Conservation (phyloP, 306 rosid species). For the Gillenia trifoliata region DNA sequence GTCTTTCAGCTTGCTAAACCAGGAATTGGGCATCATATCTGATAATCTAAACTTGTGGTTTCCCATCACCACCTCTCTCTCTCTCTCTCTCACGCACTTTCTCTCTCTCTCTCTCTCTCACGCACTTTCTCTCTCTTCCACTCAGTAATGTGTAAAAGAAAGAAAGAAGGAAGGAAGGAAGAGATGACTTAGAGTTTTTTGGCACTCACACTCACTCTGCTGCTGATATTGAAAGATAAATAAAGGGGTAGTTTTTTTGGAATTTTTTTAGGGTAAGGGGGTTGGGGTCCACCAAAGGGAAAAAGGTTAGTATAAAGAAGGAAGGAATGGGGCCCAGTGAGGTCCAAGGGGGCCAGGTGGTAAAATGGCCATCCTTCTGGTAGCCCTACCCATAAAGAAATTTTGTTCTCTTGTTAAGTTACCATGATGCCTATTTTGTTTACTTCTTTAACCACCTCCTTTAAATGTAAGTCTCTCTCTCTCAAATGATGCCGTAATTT, state of each 20-base stretch:
- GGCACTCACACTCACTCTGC: neutral
- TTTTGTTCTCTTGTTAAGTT: neutral
- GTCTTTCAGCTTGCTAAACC: conserved; percentile 84
- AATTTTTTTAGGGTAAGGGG: neutral
- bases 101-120: conserved; percentile 2
- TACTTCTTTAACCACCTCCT: neutral
- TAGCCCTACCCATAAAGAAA: neutral
- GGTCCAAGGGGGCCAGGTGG: neutral
- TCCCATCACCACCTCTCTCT: conserved; percentile 44
- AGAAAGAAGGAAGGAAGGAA: neutral
- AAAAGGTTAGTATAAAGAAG: neutral
- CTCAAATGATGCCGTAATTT: too few relatives aligned
- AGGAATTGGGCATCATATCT: conserved; percentile 84
- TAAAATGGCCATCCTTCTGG: neutral
- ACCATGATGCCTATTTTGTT: neutral
- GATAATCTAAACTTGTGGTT: conserved; percentile 70
- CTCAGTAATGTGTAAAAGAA: neutral
- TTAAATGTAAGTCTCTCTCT: neutral
- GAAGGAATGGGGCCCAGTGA: neutral
- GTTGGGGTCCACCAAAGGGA: neutral
- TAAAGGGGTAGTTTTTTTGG: neutral
- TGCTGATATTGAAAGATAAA: neutral
- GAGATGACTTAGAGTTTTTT: neutral
- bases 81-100: neutral
- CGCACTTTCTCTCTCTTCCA: neutral